These are phyloP conservation scores for Lasiodiplodia sp. DNA, from an alignment of 2,329 filamentous ascomycete genomes.

Conservation along the genomic window DNA sequence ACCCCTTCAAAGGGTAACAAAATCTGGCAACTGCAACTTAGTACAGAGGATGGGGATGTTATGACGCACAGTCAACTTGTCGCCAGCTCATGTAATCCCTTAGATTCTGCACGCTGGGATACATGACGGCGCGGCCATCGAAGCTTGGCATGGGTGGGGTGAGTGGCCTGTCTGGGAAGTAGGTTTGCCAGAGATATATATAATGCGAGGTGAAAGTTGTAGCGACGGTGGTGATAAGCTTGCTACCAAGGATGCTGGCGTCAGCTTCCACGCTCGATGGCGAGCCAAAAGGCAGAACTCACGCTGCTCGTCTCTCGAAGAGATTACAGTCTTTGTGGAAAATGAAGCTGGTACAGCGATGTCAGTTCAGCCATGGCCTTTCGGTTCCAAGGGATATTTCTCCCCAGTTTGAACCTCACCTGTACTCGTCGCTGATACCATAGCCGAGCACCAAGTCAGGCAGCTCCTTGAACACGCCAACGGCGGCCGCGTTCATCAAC, in stretches of 20 bases:
- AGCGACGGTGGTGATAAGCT: constrained; percentile 87
- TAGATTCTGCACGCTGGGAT: constrained; percentile 81
- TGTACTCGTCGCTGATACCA: constrained; percentile 94
- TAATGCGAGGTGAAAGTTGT: constrained; percentile 96
- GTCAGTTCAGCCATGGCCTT: background rate
- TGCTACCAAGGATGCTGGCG: constrained; percentile 59
- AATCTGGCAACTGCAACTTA: no score
- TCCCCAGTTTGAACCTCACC: constrained; percentile 44
- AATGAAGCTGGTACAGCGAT: constrained; percentile 69
- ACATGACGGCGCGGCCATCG: constrained; percentile 89
- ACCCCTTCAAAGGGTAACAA: no score
- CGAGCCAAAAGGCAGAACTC: constrained; percentile 32
- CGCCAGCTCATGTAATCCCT: constrained; percentile 97
- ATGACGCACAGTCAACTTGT: constrained; percentile 84
- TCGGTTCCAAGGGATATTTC: background rate
- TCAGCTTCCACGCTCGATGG: no score
- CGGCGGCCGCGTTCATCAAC: constrained; percentile 94
- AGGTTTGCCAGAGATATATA: constrained; percentile 77
- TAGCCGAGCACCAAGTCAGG: constrained; percentile 89
- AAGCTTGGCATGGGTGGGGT: constrained; percentile 84
- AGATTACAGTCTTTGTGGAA: constrained; percentile 82
- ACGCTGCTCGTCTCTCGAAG: constrained; percentile 86
- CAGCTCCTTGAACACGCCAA: constrained; percentile 80
- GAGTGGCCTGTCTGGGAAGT: constrained; percentile 75
- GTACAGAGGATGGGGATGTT: background rate